Evolutionary conservation across 1,139 yeast genomes (phyloP).

Genomic region (Hemisphaericaspora xylanilytica): DNA sequence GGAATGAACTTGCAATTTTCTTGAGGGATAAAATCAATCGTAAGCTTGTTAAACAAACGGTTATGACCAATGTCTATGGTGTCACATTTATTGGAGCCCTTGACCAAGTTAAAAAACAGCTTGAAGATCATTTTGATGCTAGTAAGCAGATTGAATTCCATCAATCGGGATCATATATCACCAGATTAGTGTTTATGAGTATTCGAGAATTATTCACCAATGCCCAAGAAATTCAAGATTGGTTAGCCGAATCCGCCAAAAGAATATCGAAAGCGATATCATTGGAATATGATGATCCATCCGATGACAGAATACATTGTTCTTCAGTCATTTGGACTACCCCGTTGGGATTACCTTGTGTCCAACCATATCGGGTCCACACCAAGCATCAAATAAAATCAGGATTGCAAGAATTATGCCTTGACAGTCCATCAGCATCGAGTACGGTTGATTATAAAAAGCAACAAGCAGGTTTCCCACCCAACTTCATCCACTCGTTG

Average conservation of each 20-base stretch:
- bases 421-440: constrained; percentile 74
- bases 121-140: constrained; percentile 39
- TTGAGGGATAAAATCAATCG: constrained; percentile 68
- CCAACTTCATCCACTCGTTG: constrained; percentile 89
- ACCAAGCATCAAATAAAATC: constrained; percentile 67
- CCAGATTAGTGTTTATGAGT: constrained; percentile 76
- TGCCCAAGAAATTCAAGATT: constrained; percentile 94
- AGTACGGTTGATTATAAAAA: constrained; percentile 84
- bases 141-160: not conserved
- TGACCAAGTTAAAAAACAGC: constrained; percentile 75
- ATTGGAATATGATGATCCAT: constrained; percentile 36
- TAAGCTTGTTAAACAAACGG: constrained; percentile 93
- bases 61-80: constrained; percentile 98
- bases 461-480: constrained; percentile 93
- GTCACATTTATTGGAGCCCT: constrained; percentile 94
- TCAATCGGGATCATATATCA: constrained; percentile 48
- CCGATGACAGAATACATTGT: constrained; percentile 45
- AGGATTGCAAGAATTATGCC: constrained; percentile 79
- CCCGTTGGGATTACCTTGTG: constrained; percentile 90
- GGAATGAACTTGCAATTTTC: constrained; percentile 49
- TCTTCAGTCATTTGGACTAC: constrained; percentile 97
- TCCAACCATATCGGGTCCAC: constrained; percentile 85
- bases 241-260: constrained; percentile 88
- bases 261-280: constrained; percentile 77
- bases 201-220: constrained; percentile 85